Percentiles rank a stretch among this genome's conserved stretches.
These are phyloP conservation scores for Neurospora sp. DNA, from an alignment of 495 filamentous ascomycete genomes.

Conservation along the genomic window DNA sequence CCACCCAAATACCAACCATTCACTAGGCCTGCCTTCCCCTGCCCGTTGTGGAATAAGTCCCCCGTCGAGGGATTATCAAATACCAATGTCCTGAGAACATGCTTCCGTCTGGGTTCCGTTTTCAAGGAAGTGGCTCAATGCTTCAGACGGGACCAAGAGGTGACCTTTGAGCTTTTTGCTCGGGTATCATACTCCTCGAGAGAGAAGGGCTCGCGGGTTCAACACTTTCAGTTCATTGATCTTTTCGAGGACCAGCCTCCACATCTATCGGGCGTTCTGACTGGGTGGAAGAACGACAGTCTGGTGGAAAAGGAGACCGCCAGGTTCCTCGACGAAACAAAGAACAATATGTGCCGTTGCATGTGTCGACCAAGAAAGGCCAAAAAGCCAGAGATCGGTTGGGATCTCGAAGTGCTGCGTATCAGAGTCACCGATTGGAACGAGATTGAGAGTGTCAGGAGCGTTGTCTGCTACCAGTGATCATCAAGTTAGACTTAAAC, in stretches of 20 bases:
- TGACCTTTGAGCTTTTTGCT: conserved; percentile 49
- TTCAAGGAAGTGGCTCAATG: conserved; percentile 33
- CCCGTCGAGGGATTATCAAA: conserved; percentile 41
- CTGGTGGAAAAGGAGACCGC: conserved; percentile 39
- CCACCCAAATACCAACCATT: conserved; percentile 21
- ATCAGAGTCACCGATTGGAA: conserved; percentile 46
- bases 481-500: too few species aligned
- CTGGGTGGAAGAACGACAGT: conserved; percentile 35
- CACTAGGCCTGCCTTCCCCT: conserved; percentile 39
- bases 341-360: conserved; percentile 36
- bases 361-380: conserved; percentile 42
- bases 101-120: conserved; percentile 51
- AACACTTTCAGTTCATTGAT: conserved; percentile 50
- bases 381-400: conserved; percentile 23
- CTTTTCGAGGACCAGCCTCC: conserved; percentile 47
- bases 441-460: conserved; percentile 32
- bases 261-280: conserved; percentile 38
- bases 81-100: conserved; percentile 39
- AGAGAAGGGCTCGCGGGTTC: conserved; percentile 29
- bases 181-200: conserved; percentile 44
- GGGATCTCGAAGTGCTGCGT: conserved; percentile 37
- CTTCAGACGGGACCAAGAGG: conserved; percentile 24
- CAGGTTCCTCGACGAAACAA: conserved; percentile 22
- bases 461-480: conserved; percentile 6
- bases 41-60: conserved; percentile 37